phyloP scores from a whole-genome alignment of 805 yeast species.

The Sporopachydermia lactativora region DNA sequence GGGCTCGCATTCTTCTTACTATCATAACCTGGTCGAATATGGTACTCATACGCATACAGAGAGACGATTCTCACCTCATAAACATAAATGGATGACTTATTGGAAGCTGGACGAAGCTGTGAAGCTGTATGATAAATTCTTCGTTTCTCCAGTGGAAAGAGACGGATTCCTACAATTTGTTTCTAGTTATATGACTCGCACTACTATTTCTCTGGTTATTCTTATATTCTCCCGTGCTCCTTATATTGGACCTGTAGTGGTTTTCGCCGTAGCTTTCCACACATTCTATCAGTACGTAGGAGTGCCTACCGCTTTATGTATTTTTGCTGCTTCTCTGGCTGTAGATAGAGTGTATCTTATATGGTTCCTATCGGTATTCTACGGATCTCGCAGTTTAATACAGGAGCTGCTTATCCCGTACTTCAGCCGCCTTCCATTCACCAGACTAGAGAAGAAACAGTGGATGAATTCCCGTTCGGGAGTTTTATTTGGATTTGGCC shows the following conservation, averaged over 20 bases:
- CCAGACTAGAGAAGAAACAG: slow-evolving; percentile 25
- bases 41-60: slow-evolving; percentile 6
- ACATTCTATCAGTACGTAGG: slow-evolving; percentile 33
- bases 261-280: slow-evolving; percentile 30
- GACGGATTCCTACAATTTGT: slow-evolving; percentile 12
- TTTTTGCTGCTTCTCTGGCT: slow-evolving; percentile 23
- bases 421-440: slow-evolving; percentile 31
- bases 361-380: slow-evolving; percentile 27
- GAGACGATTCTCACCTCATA: slow-evolving; percentile 1
- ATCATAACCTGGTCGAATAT: slow-evolving; percentile 8
- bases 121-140: slow-evolving; percentile 2
- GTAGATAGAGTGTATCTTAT: slow-evolving; percentile 24
- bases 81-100: slow-evolving; percentile 1
- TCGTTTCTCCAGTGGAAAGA: slow-evolving; percentile 2
- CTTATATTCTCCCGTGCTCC: slow-evolving; percentile 27
- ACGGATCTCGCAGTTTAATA: slow-evolving; percentile 31
- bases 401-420: slow-evolving; percentile 37
- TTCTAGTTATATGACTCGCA: slow-evolving; percentile 15
- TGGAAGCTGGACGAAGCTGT: slow-evolving; percentile 1
- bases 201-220: slow-evolving; percentile 19
- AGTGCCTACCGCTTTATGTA: slow-evolving; percentile 25
- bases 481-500: slow-evolving; percentile 39
- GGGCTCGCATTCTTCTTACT: slow-evolving; percentile 4
- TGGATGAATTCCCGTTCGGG: slow-evolving; percentile 45
- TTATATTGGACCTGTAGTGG: slow-evolving; percentile 25